A percentile compares a stretch with the other conserved stretches of the same genome.
phyloP scores from a whole-genome alignment of 257 asterid species.

The Primulina eburnea region DNA sequence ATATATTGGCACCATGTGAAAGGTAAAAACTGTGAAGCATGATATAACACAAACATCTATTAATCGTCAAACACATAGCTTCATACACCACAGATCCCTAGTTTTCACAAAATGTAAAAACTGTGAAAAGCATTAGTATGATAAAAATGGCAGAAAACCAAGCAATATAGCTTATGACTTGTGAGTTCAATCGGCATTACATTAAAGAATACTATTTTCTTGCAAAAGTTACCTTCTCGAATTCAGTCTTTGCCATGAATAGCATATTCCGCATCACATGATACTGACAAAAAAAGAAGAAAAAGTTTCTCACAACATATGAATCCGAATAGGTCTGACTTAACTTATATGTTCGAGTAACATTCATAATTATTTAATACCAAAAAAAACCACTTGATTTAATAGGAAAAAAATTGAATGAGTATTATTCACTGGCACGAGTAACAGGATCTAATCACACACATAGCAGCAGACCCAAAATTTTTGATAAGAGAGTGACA shows the following conservation, averaged over 20 bases:
- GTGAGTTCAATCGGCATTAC: background rate
- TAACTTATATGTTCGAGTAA: background rate
- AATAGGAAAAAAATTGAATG: background rate
- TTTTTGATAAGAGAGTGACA: too few relatives aligned
- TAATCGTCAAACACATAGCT: background rate
- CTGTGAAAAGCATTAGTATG: background rate
- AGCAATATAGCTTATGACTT: background rate
- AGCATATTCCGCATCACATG: constrained; percentile 71
- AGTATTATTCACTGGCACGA: background rate
- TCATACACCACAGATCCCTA: background rate
- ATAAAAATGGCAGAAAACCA: background rate
- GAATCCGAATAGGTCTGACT: background rate
- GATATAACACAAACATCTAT: background rate
- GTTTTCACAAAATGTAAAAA: background rate
- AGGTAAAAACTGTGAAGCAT: too few relatives aligned
- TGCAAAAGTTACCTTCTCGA: constrained; percentile 48
- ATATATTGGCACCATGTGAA: too few relatives aligned
- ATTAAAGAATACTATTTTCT: too few relatives aligned
- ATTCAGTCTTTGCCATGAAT: constrained; percentile 86
- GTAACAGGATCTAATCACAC: background rate
- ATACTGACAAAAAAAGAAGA: constrained; percentile 45
- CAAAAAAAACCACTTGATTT: background rate
- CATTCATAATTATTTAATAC: background rate
- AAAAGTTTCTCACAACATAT: constrained; percentile 2
- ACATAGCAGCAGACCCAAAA: background rate